A percentile compares a stretch with the other conserved stretches of the same genome.
These are phyloP conservation scores for Periconia digitata DNA, from an alignment of 2,329 filamentous ascomycete species.

Conservation along the genomic window DNA sequence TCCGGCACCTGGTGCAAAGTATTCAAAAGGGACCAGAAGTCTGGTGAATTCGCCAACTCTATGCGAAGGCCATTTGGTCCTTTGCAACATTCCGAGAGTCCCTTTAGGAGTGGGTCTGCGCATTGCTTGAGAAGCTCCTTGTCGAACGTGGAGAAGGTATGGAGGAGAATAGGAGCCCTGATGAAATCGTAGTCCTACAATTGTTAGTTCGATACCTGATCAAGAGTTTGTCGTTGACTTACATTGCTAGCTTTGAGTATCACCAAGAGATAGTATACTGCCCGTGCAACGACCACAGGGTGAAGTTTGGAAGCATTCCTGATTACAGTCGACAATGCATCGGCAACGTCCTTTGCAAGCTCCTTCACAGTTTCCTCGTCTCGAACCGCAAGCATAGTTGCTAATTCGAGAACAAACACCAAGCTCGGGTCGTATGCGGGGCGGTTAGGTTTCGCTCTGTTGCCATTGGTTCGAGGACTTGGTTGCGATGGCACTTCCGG, in stretches of 20 bases:
- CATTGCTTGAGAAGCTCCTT: slow-evolving; percentile 75
- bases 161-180: slow-evolving; percentile 86
- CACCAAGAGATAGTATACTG: slow-evolving; percentile 82
- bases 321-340: slow-evolving; percentile 77
- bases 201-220: slow-evolving; percentile 1
- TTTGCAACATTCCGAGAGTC: slow-evolving; percentile 77
- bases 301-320: slow-evolving; percentile 79
- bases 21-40: slow-evolving; percentile 92
- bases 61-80: slow-evolving; percentile 77
- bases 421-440: slow-evolving; percentile 81
- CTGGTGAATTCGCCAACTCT: slow-evolving; percentile 93
- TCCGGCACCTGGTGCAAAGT: slow-evolving; percentile 69
- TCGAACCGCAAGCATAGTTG: slow-evolving; percentile 77
- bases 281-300: slow-evolving; percentile 77
- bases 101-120: slow-evolving; percentile 74
- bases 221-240: slow-evolving; percentile 42
- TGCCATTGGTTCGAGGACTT: slow-evolving; percentile 61
- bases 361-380: slow-evolving; percentile 71
- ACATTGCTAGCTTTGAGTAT: slow-evolving; percentile 84
- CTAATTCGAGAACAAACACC: slow-evolving; percentile 88
- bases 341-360: slow-evolving; percentile 78
- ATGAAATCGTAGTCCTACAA: slow-evolving; percentile 82
- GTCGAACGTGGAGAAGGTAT: slow-evolving; percentile 85
- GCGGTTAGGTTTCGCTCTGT: slow-evolving; percentile 57
- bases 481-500: slow-evolving; percentile 72